Conservation (phyloP, 371 early-diverging fungal genomes). For the Mortierella polycephala region DNA sequence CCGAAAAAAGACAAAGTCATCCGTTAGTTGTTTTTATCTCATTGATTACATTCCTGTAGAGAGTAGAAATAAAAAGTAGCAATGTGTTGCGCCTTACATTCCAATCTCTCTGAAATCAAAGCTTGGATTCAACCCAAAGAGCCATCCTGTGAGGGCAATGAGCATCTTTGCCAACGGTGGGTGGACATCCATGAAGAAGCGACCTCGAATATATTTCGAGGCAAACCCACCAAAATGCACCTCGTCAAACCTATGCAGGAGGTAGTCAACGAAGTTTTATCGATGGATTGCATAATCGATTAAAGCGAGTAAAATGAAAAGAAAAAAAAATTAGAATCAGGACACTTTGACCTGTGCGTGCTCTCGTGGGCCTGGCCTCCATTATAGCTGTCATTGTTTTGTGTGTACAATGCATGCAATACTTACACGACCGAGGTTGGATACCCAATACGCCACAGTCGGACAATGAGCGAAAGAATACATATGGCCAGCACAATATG, state of each 20-base stretch:
- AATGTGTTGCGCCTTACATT: constrained; percentile 57
- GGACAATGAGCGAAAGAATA: constrained; percentile 36
- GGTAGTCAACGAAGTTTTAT: neutral
- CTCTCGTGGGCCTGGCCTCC: neutral
- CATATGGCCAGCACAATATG: constrained; percentile 28
- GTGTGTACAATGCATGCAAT: neutral
- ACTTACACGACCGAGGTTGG: constrained; percentile 42
- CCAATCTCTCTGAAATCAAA: constrained; percentile 93
- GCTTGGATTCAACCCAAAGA: constrained; percentile 89
- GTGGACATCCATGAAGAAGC: constrained; percentile 99
- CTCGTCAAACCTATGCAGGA: constrained; percentile 66
- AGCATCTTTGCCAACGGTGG: constrained; percentile 98
- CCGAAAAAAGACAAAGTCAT: neutral
- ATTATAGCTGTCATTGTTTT: neutral
- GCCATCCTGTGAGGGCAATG: constrained; percentile 80
- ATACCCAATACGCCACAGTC: constrained; percentile 45
- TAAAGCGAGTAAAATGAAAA: neutral
- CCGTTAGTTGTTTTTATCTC: neutral
- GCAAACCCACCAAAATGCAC: constrained; percentile 73
- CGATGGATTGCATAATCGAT: neutral
- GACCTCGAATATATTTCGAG: constrained; percentile 87
- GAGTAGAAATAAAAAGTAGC: neutral
- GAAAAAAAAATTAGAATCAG: neutral
- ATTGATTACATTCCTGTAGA: neutral
- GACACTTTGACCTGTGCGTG: neutral